phyloP scores from a whole-genome alignment of 108 stramenopile genomes.

The Cyclotella baltica region DNA sequence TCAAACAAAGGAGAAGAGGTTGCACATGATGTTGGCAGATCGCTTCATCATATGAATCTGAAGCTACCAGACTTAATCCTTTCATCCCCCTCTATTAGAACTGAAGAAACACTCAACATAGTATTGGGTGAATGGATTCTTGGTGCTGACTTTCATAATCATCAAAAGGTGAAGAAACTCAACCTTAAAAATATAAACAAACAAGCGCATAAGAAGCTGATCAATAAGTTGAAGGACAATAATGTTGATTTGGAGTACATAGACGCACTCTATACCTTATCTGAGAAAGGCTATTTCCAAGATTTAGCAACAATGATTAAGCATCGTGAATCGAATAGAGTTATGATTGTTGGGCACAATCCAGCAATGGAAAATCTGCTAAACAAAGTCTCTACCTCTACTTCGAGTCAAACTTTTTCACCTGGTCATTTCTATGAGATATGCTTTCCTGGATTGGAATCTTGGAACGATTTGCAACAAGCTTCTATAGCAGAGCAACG shows the following conservation, averaged over 20 bases:
- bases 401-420: neutral
- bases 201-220: slow-evolving; percentile 8
- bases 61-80: slow-evolving; percentile 28
- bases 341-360: slow-evolving; percentile 33
- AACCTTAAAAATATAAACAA: neutral
- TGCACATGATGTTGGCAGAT: slow-evolving; percentile 21
- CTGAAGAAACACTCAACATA: slow-evolving; percentile 29
- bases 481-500: neutral
- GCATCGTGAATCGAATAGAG: neutral
- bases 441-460: slow-evolving; percentile 4
- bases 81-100: slow-evolving; percentile 24
- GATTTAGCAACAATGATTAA: slow-evolving; percentile 8
- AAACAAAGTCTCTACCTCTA: neutral
- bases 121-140: slow-evolving; percentile 25
- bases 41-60: slow-evolving; percentile 10
- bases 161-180: neutral
- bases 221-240: slow-evolving; percentile 1
- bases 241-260: slow-evolving; percentile 15
- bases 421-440: slow-evolving; percentile 25
- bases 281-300: slow-evolving; percentile 31
- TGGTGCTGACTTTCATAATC: neutral
- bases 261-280: slow-evolving; percentile 21
- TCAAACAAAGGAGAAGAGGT: slow-evolving; percentile 19
- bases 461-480: slow-evolving; percentile 15
- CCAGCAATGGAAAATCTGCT: slow-evolving; percentile 34